Percentiles rank a stretch among this genome's conserved stretches.
These are phyloP conservation scores for Chaetomium tenue DNA, from an alignment of 495 filamentous ascomycete species.

Conservation along the genomic window DNA sequence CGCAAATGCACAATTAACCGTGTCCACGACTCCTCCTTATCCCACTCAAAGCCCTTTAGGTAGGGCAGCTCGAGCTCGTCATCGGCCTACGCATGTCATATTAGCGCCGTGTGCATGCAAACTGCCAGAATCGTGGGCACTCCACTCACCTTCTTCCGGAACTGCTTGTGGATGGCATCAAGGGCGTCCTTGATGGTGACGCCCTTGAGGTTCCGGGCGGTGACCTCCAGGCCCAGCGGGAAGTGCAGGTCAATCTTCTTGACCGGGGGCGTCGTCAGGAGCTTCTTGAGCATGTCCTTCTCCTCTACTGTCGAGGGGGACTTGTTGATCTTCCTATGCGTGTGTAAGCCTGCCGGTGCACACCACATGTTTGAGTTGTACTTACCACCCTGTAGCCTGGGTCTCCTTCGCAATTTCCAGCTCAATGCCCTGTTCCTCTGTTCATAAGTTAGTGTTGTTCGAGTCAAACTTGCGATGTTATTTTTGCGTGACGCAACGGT, in stretches of 20 bases:
- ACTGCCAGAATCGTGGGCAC: constrained; percentile 20
- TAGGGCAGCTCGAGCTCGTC: constrained; percentile 81
- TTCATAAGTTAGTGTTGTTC: constrained; percentile 16
- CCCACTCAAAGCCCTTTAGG: constrained; percentile 92
- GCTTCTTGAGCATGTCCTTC: constrained; percentile 74
- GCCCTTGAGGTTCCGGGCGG: constrained; percentile 83
- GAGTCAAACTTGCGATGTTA: too few relatives aligned
- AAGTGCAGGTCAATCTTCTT: constrained; percentile 93
- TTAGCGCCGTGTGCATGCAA: background rate
- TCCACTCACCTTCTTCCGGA: constrained; percentile 79
- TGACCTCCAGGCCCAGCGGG: constrained; percentile 81
- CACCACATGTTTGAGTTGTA: constrained; percentile 20
- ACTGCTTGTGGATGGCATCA: constrained; percentile 90
- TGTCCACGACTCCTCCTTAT: constrained; percentile 75
- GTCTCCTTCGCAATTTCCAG: constrained; percentile 82
- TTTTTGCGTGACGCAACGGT: too few relatives aligned
- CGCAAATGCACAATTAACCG: constrained; percentile 80
- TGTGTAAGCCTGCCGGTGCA: constrained; percentile 6
- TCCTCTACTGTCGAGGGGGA: constrained; percentile 73
- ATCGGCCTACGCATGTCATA: constrained; percentile 62
- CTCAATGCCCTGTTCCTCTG: constrained; percentile 73
- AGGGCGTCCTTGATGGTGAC: constrained; percentile 94
- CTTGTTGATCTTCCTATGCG: constrained; percentile 83
- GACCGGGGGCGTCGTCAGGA: constrained; percentile 74
- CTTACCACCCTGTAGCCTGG: constrained; percentile 86